Conservation (phyloP, 306 rosid genomes). For the Prunus armeniaca region DNA sequence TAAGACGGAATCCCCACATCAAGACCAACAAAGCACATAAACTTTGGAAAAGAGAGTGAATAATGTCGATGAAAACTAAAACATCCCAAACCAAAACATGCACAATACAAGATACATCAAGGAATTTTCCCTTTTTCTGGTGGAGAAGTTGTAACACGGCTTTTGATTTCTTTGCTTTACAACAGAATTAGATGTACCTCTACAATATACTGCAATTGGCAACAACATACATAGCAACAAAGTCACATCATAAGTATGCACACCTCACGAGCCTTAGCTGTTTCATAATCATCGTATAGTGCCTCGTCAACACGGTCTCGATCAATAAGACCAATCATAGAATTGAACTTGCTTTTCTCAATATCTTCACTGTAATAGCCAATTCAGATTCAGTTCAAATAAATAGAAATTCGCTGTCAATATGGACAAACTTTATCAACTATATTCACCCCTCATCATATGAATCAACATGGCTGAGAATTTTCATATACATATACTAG, state of each 20-base stretch:
- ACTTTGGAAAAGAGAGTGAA: background rate
- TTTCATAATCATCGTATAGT: conserved; percentile 84
- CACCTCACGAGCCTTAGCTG: conserved; percentile 91
- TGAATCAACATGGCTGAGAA: background rate
- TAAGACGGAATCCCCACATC: background rate
- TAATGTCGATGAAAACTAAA: background rate
- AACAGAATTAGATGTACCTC: conserved; percentile 5
- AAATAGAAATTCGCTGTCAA: background rate
- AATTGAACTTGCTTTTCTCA: conserved; percentile 76
- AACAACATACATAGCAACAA: background rate
- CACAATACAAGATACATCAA: background rate
- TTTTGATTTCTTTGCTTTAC: conserved; percentile 2
- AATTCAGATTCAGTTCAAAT: background rate
- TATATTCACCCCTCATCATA: background rate
- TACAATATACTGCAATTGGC: background rate
- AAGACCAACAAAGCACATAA: background rate
- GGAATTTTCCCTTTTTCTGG: background rate
- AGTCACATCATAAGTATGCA: conserved; percentile 19
- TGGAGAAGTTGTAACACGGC: background rate
- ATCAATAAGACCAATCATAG: conserved; percentile 93
- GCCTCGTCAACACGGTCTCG: conserved; percentile 81
- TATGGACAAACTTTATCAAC: background rate
- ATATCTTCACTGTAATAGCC: conserved; percentile 77
- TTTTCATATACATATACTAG: background rate
- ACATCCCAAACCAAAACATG: background rate